Conservation (phyloP, 2,329 filamentous ascomycete genomes). For the Ophiostoma ulmi region DNA sequence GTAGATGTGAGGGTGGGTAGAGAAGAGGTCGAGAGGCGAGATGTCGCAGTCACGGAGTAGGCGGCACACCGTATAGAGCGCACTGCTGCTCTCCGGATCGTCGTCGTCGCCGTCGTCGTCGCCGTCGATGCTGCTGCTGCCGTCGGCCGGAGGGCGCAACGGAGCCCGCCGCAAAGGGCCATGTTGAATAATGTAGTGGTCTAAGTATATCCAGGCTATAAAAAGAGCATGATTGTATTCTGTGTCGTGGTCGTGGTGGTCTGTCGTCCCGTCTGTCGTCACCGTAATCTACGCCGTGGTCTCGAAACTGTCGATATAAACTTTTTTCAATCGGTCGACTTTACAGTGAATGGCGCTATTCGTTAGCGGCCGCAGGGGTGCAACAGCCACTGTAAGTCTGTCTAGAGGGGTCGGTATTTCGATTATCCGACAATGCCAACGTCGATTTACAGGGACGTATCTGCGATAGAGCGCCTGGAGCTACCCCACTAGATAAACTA, state of each 20-base stretch:
- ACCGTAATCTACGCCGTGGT: background rate
- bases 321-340: conserved; percentile 5
- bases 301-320: background rate
- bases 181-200: background rate
- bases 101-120: background rate
- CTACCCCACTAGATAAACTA: conserved; percentile 15
- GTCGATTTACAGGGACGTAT: background rate
- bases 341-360: background rate
- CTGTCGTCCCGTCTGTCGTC: background rate
- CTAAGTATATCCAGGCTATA: background rate
- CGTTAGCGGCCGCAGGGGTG: background rate
- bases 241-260: background rate
- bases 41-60: background rate
- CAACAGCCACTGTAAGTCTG: background rate
- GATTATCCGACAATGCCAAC: conserved; percentile 18
- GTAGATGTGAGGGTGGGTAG: background rate
- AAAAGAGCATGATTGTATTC: background rate
- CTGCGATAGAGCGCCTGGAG: conserved; percentile 1
- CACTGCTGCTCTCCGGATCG: background rate
- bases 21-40: background rate
- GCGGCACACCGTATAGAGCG: background rate
- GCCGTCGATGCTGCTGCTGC: background rate
- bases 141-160: conserved; percentile 13
- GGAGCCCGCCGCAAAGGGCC: conserved; percentile 20
- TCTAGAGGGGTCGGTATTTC: conserved; percentile 18